phyloP scores from a whole-genome alignment of 2,329 filamentous ascomycete species.

The Paecilomyces variotii region DNA sequence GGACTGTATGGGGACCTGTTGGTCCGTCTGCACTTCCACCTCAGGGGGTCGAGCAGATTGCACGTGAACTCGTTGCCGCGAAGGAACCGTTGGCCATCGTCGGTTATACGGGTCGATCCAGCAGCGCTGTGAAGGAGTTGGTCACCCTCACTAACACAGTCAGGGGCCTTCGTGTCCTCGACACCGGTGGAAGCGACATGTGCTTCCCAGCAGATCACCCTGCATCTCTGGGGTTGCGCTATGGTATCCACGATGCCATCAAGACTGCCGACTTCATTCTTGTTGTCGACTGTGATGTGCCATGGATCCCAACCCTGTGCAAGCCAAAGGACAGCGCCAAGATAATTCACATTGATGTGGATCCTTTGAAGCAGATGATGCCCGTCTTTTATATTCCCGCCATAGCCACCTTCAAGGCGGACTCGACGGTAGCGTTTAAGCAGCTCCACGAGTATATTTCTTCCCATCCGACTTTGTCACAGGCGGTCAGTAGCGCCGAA shows the following conservation, averaged over 20 bases:
- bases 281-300: constrained; percentile 82
- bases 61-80: constrained; percentile 37
- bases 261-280: constrained; percentile 74
- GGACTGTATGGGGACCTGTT: constrained; percentile 62
- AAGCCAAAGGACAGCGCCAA: constrained; percentile 48
- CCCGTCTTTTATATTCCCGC: constrained; percentile 65
- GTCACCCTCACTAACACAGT: constrained; percentile 41
- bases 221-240: constrained; percentile 62
- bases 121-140: constrained; percentile 35
- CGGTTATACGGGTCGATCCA: constrained; percentile 43
- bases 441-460: constrained; percentile 61
- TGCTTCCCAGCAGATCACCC: constrained; percentile 41
- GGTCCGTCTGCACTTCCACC: constrained; percentile 55
- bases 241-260: constrained; percentile 65
- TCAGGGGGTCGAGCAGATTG: constrained; percentile 37
- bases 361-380: constrained; percentile 65
- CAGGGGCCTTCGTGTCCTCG: constrained; percentile 43
- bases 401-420: constrained; percentile 57
- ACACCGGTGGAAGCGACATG: constrained; percentile 47
- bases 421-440: constrained; percentile 55
- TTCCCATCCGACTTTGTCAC: constrained; percentile 34
- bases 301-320: constrained; percentile 79
- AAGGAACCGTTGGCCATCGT: constrained; percentile 43
- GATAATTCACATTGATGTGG: constrained; percentile 59
- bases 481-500: constrained; percentile 34